Evolutionary conservation across 1,284 basidiomycete species (phyloP).

Genomic region (Leccinum angustisporum): DNA sequence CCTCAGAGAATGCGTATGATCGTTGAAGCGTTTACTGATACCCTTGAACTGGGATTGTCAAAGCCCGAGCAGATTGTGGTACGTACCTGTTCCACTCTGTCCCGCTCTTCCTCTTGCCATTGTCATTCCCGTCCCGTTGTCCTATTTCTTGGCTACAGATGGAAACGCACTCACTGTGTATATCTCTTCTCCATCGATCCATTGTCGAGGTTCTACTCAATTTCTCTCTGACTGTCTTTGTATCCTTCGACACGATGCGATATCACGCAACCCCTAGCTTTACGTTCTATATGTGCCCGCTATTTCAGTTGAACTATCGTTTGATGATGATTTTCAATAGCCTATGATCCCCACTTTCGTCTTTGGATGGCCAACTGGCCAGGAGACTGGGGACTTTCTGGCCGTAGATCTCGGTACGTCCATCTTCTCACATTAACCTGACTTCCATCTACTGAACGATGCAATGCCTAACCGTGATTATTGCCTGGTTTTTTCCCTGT

Average conservation of each 20-base stretch:
- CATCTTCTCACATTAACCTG: not conserved
- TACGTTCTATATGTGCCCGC: constrained; percentile 3
- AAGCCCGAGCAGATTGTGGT: constrained; percentile 88
- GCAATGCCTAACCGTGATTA: not conserved
- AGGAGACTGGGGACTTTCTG: constrained; percentile 89
- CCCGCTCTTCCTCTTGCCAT: constrained; percentile 5
- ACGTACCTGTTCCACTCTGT: constrained; percentile 38
- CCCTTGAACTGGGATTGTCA: constrained; percentile 83
- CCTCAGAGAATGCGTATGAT: constrained; percentile 97
- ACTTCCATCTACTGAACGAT: constrained; percentile 2
- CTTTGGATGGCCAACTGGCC: constrained; percentile 93
- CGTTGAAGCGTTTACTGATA: constrained; percentile 92
- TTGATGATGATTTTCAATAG: constrained; percentile 38
- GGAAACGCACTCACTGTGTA: constrained; percentile 3
- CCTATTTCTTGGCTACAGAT: constrained; percentile 1
- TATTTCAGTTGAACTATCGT: not conserved
- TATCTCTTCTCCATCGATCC: not conserved
- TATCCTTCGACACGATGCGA: not conserved
- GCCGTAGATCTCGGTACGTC: constrained; percentile 86
- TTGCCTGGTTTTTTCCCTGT: not conserved
- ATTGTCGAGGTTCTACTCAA: not conserved
- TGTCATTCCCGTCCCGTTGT: not conserved
- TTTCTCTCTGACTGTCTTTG: not conserved
- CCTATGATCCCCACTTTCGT: constrained; percentile 97
- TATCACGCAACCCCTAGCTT: not conserved